Evolutionary conservation across 2,329 filamentous ascomycete genomes (phyloP), one percentile per base, ranked within the genome.

Genomic region (Colletotrichum sp.): DNA sequence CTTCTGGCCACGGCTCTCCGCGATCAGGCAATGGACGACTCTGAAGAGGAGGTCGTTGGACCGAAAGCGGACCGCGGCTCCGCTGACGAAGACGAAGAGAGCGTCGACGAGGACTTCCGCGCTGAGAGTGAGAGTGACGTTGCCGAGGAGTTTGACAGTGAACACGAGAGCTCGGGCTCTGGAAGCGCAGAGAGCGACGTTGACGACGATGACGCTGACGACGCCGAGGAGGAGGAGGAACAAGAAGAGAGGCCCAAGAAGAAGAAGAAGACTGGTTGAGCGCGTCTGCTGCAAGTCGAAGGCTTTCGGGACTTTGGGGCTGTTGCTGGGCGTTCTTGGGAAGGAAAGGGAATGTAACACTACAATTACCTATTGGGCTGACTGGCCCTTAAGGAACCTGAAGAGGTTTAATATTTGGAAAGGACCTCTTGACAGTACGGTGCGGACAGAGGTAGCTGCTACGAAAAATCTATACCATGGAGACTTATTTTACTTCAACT

Each of bases 1-100:
- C 78, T 90, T 70, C 90, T 98, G 73, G 94, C 94, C 36, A 94
- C 94, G 13, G 95, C 95, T 27, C 90, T 98, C 75, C 91, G 95
- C 74, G 93, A 97, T 78, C 93, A 97, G 76, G 95, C 92, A 80
- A 93, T 97, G 84, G 93, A 92, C 78, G 93, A 92, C 76, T 96
- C 94, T 31, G 96, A 98, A 77, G 95, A 97, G 74, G 94, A 95
- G 76, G 93, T 94, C 55, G 93, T 93, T 9, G 77, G 76, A n/a
- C 91, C 84, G 74, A 90, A 91, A 76, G 90, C 93, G 4, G 95
- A 97, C 82, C 93, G 96, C 72, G 96, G 97, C 76, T 97, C 94
- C 33, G 97, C 96, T 5, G 97, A 98, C 81, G 97, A 99, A 84
- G 97, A 99, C 79, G 94, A 96, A 81, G 96, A 98, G 87, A 96